Evolutionary conservation across 495 filamentous ascomycete genomes (phyloP), one percentile per base, ranked within the genome.

Genomic region (Cairneyella variabilis): DNA sequence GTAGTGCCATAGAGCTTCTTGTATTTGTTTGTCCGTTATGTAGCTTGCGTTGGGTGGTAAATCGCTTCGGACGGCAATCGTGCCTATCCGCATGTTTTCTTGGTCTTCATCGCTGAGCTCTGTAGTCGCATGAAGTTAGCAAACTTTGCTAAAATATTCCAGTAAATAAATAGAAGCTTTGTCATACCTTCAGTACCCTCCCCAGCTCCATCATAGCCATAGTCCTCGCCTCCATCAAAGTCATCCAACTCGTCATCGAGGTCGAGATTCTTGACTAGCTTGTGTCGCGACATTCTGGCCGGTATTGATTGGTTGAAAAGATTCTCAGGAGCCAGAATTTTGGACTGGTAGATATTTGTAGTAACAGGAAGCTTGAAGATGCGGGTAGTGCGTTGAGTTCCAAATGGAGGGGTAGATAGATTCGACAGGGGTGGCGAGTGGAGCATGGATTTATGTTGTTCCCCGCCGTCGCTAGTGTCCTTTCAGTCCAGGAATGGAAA

Each of bases 1-100:
- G 67, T 96, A 97, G 67, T 97, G 82, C 89, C 90, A 98, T 26
- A 98, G 67, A 0, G 90, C 78, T 47, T 97, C 95, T 65, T 95
- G 78, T 37, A 96, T 91, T 53, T 95, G 85, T 27, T 79, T 71
- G 42, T 82, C 79, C 18, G 83, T 81, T 39, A 85, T 73, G 37
- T 75, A 75, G 27, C 67, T 65, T 38, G 73, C 70, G 32, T 75
- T 70, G 8, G 61, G 48, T 3, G 78, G 82, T 9, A 90, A 69
- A 7, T 73, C 71, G 17, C 72, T 66, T 54, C 76, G 76, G 30
- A 87, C 78, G 54, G 77, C 64, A 38, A 66, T 66, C 6, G 79
- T 79, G 37, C 83, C 84, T 32, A 71, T 48, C 23, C 67, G 68
- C 75, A 90, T 73, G 43, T 82, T 74, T 51, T 73, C 79, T 75